A percentile compares a stretch with the other conserved stretches of the same genome.
These are phyloP conservation scores for Globisporangium recalcitrans DNA, from an alignment of 352 stramenopile genomes.

Conservation along the genomic window DNA sequence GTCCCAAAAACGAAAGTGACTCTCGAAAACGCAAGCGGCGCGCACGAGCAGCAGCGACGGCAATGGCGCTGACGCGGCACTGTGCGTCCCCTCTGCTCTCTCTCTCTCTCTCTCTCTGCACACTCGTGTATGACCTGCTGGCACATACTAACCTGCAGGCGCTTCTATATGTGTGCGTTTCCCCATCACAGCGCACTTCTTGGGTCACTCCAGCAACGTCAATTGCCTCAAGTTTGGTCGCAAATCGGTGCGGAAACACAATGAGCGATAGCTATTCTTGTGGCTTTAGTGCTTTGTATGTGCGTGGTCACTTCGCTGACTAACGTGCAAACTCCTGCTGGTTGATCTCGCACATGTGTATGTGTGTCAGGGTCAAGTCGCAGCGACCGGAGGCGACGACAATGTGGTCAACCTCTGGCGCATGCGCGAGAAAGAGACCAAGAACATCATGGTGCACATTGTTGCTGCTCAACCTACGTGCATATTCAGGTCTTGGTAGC, in stretches of 20 bases:
- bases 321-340: background rate
- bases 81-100: conserved; percentile 27
- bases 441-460: conserved; percentile 74
- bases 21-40: conserved; percentile 9
- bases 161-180: background rate
- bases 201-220: conserved; percentile 75
- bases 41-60: background rate
- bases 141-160: background rate
- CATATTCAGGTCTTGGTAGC: background rate
- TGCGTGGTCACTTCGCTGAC: background rate
- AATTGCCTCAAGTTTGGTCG: conserved; percentile 78
- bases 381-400: conserved; percentile 70
- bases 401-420: conserved; percentile 82
- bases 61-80: conserved; percentile 49
- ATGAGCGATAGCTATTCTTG: background rate
- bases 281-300: background rate
- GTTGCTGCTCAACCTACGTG: background rate
- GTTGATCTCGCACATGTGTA: background rate
- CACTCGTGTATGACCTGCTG: no score
- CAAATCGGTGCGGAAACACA: conserved; percentile 50
- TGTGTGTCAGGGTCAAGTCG: conserved; percentile 58
- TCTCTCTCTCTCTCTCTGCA: background rate
- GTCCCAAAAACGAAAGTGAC: background rate
- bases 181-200: conserved; percentile 52
- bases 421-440: conserved; percentile 83